Base-by-base conservation (phyloP, 768 basidiomycete species). In the Porphyrellus cyaneotinctus region DNA sequence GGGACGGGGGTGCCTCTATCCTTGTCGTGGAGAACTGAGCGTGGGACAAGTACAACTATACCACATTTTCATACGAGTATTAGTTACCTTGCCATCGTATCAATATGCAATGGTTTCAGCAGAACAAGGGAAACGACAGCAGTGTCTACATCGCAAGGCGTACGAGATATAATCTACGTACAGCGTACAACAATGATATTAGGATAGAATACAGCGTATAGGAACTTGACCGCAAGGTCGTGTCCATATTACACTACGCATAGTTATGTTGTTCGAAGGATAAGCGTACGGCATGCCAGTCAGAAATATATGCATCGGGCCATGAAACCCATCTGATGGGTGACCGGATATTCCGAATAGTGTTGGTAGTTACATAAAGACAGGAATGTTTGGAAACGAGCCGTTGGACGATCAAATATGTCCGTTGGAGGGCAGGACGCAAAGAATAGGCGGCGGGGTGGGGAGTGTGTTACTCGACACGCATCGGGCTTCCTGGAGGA, bases 1-100 rank as follows among this genome's bases (percentile, higher is more conserved):
- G 66, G 11, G 85, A 87, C 58, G 85, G 86, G 15, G 85, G 85
- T 17, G 79, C 79, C 0, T 86, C 85, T 0, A 62, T 84, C 28
- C 74, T 84, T 32, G 72, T 66, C 2, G 55, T 67, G 44, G 64
- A 60, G 15, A 47, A 60, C 31, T 64, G 46, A 52, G 28, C 17
- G 22, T 17, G 8, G 6, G 41, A n/a, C 2, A 20, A 9, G n/a
- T 17, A 5, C 2, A 24, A 22, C 17, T 28, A 28, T 9, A 33
- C 9, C 20, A 9, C 6, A 3, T 26, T 43, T 45, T 31, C 11
- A 8, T 31, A 18, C 5, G 18, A 42, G 8, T 24, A 26, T 24
- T 43, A 22, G 20, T 47, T 47, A 32, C 20, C 23, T 3, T 36
- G 14, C 14, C 30, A 10, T 1, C 31, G 11, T 33, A 11, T 2